Base-by-base conservation (phyloP, 768 basidiomycete species). In the Cystoderma amianthinum region DNA sequence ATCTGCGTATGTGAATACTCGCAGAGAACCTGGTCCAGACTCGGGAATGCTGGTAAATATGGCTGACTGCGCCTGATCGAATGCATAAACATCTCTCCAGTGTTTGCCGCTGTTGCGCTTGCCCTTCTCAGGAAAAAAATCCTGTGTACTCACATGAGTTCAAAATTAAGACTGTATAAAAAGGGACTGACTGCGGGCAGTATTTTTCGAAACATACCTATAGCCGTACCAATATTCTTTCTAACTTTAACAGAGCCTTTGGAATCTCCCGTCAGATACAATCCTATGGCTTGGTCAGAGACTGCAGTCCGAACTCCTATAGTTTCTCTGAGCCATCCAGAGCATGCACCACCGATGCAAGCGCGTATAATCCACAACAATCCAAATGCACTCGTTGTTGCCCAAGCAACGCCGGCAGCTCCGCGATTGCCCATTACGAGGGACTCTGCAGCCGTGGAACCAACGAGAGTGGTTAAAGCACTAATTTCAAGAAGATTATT, bases 321-420 rank as follows among this genome's bases (percentile, higher is more conserved):
- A 1, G 50, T 53, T 37, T 58, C 56, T 13, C 57, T 46, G 5
- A 62, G 33, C 59, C 59, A 62, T 2, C 55, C 51, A 19, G 58
- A 44, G 23, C 25, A 44, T 15, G 56, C 54, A 3, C 38, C 58
- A 7, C 48, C 41, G 13, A 56, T 39, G 42, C 55, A 62, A 3
- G 53, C 57, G 42, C 48, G 51, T 18, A 59, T 43, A 11, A 59
- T 48, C 4, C 48, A 52, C 3, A 55, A 36, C 13, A 43, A 43
- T 2, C 59, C 57, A 46, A 60, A 62, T 13, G 57, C 45, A 32
- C 56, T 62, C 23, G 46, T 59, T 7, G 55, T 42, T 5, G 55
- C 56, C 59, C 59, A 61, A 18, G 58, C 54, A 4, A 62, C 30
- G 20, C 60, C 58, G 13, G 52, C 53, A 2, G 55, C 38, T 5